A percentile compares a stretch with the other conserved stretches of the same genome.
These are phyloP conservation scores for Cyclanthera cordifolia DNA, from an alignment of 306 rosid genomes.

Conservation along the genomic window DNA sequence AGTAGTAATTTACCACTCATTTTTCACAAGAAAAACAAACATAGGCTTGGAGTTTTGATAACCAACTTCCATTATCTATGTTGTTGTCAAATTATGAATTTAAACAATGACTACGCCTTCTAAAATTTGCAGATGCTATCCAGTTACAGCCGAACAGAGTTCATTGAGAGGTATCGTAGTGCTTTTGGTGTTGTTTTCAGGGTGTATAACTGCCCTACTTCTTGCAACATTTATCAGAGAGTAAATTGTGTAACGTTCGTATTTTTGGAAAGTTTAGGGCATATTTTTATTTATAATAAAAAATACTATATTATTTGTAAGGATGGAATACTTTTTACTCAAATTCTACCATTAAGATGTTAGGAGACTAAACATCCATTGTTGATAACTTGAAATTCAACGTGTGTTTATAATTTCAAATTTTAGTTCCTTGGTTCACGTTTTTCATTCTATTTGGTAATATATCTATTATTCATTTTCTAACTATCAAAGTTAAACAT, in stretches of 20 bases:
- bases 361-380: not conserved
- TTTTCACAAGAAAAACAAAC: no score
- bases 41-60: not conserved
- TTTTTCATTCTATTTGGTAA: not conserved
- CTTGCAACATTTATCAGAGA: not conserved
- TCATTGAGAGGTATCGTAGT: conserved; percentile 49
- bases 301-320: not conserved
- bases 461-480: not conserved
- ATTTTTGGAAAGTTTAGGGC: not conserved
- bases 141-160: conserved; percentile 44
- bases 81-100: not conserved
- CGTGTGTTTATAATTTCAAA: not conserved
- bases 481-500: conserved; percentile 9
- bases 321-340: not conserved
- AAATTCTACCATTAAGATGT: not conserved
- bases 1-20: no score
- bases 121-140: conserved; percentile 54
- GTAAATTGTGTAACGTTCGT: not conserved
- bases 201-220: not conserved
- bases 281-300: not conserved
- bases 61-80: not conserved
- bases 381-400: not conserved
- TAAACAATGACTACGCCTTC: not conserved
- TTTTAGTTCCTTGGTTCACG: not conserved
- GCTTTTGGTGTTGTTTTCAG: not conserved